These are phyloP conservation scores for Ustilago esculenta DNA, from an alignment of 1,284 basidiomycete species.

Conservation along the genomic window DNA sequence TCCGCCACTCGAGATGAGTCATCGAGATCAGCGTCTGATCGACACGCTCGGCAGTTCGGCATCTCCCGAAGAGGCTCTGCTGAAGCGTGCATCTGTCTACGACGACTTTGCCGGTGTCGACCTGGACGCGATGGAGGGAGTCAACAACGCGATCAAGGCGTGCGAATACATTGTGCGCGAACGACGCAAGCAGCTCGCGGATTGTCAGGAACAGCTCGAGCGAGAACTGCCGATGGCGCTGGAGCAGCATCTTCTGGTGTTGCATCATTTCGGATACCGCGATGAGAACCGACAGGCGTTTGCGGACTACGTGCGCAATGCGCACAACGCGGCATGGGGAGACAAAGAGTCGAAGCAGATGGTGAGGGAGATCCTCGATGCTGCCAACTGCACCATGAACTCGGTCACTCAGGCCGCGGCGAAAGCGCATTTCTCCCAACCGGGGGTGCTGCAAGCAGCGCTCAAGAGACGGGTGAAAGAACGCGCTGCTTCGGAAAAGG, in stretches of 20 bases:
- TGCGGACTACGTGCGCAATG: slow-evolving; percentile 77
- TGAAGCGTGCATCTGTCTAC: slow-evolving; percentile 48
- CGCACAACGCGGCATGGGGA: slow-evolving; percentile 72
- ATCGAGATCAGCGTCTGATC: slow-evolving; percentile 86
- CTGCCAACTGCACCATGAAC: slow-evolving; percentile 66
- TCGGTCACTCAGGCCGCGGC: slow-evolving; percentile 27
- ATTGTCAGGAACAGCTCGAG: slow-evolving; percentile 80
- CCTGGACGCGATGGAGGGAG: slow-evolving; percentile 38
- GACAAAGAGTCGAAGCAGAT: slow-evolving; percentile 78
- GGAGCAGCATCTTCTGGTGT: slow-evolving; percentile 69
- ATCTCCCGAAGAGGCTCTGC: slow-evolving; percentile 69
- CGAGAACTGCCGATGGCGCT: slow-evolving; percentile 75
- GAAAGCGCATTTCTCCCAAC: slow-evolving; percentile 14
- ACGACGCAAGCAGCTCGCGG: slow-evolving; percentile 79
- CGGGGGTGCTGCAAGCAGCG: slow-evolving; percentile 37
- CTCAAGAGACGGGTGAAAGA: slow-evolving; percentile 43
- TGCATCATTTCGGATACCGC: slow-evolving; percentile 75
- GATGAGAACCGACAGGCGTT: slow-evolving; percentile 78
- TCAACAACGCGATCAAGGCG: slow-evolving; percentile 77
- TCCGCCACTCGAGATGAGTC: slow-evolving; percentile 66
- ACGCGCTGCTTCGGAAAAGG: slow-evolving; percentile 30
- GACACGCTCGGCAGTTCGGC: slow-evolving; percentile 88
- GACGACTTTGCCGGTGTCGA: slow-evolving; percentile 50
- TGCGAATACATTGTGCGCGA: slow-evolving; percentile 89
- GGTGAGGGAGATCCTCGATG: slow-evolving; percentile 73